Conservation (phyloP, 1,284 basidiomycete species). For the Malassezia restricta region DNA sequence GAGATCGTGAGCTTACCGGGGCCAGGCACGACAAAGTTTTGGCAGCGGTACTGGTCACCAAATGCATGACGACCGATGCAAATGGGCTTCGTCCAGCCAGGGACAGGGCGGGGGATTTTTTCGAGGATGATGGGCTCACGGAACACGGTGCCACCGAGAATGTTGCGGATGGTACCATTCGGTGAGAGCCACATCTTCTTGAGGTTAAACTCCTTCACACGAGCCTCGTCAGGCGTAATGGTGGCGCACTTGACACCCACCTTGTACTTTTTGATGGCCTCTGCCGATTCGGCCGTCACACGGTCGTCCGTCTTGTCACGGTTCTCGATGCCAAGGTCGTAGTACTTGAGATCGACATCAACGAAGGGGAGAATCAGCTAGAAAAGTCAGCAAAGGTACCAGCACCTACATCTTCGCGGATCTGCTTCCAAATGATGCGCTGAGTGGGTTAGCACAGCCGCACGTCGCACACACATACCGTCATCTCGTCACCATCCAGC, state of each 20-base stretch:
- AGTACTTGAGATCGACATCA: conserved; percentile 94
- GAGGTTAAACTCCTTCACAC: conserved; percentile 69
- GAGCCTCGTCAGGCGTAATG: conserved; percentile 93
- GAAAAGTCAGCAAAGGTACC: neutral
- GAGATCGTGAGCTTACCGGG: conserved; percentile 40
- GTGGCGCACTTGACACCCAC: conserved; percentile 64
- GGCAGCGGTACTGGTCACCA: conserved; percentile 62
- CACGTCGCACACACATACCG: conserved; percentile 11
- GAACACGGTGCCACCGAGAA: conserved; percentile 95
- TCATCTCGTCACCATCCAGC: conserved; percentile 52
- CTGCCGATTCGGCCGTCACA: conserved; percentile 82
- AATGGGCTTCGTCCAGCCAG: conserved; percentile 90
- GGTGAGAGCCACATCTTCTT: conserved; percentile 67
- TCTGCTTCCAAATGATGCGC: conserved; percentile 77
- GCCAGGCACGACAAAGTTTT: conserved; percentile 40
- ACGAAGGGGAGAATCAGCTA: conserved; percentile 90
- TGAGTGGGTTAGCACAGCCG: neutral
- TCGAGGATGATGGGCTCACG: conserved; percentile 90
- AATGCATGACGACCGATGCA: conserved; percentile 93
- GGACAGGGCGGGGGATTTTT: conserved; percentile 75
- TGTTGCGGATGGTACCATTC: conserved; percentile 61
- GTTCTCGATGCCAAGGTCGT: conserved; percentile 82
- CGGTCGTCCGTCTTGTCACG: conserved; percentile 84
- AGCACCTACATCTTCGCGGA: conserved; percentile 69
- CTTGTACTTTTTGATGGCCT: conserved; percentile 53